Base-by-base conservation (phyloP, 257 asterid genomes). In the Nicotiana otophora region DNA sequence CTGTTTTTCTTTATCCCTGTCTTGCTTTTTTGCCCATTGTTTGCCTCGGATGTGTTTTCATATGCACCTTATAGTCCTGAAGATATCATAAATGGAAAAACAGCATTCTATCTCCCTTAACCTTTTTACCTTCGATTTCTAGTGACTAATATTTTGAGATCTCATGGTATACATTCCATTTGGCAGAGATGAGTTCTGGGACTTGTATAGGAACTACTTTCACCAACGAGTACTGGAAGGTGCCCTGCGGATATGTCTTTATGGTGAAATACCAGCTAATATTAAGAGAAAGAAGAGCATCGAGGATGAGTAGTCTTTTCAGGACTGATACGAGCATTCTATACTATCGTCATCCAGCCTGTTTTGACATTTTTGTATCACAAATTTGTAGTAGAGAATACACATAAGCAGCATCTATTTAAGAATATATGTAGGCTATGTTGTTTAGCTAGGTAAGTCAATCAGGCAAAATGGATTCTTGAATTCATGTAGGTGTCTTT, bases 171-270 rank as follows among this genome's bases (percentile, higher is more conserved):
- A 64, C 80, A 82, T 55, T 26, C 82, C 76, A 19, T 79, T 72
- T 82, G 84, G 72, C 97, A 96, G 99, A 81, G 97, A 96, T 48
- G 99, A 94, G 91, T 93, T 96, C 82, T 96, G 99, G 99, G 97
- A 92, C 80, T 83, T 96, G 87, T 93, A 94, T 65, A 88, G 79
- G 88, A 90, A 87, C 89, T 91, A 85, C 81, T 89, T 96, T 80
- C 97, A 96, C 83, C 89, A 89, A 76, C 91, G 86, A 36, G 81
- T 94, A 81, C 89, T 96, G 42, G 91, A 90, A 81, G 97, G 98
- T 84, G 79, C 86, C 7, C 77, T 94, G 36, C 97, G 93, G 31
- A 87, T 96, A 64, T 90, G 92, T 84, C 93, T 96, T 61, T 86
- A 92, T 28, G 95, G 96, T 69, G 90, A 90, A 67, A 60, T 89